Evolutionary conservation across 176 grass and related monocot genomes (phyloP), one percentile per base, ranked within the genome.

Genomic region (Phoenix roebelenii): DNA sequence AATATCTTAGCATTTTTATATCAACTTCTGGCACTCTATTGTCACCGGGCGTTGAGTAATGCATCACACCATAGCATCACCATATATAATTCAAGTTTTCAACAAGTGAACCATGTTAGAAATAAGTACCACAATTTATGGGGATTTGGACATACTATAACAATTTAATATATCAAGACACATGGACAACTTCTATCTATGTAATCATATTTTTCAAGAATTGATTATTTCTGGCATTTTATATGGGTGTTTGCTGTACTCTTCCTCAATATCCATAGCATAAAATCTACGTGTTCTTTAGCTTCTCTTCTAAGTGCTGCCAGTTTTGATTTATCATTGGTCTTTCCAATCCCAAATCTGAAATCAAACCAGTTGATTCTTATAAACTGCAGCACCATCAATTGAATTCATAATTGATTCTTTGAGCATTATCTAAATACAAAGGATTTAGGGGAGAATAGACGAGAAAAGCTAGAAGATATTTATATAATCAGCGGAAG

Each of bases 191-290:
- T 30, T 30, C 28, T 30, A 30, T 30, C 28, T 30, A 30, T 30
- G 6, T 30, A 30, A 30, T 30, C 6, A 30, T 30, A 30, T 30
- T 30, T 30, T 30, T 30, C 5, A 4, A 30, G 4, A 30, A 30
- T 30, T 30, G 48, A 30, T 65, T 18, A 71, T 32, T 78, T 17
- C 77, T 83, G 76, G 92, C 87, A 84, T 92, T 76, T 98, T 98
- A 60, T 88, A 92, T 54, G 93, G 87, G 51, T 92, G 87, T 72
- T 79, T 92, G 66, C 87, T 98, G 70, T 92, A 98, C 81, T 98
- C 76, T 64, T 92, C 87, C 62, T 88, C 76, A 4, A 98, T 78
- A 73, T 98, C 87, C 58, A 98, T 64, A 92, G 93, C 51, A 88
- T 85, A 69, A 98, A 98, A 80, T 98, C 93, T 60, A 88, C 87